Evolutionary conservation across 2,329 filamentous ascomycete genomes (phyloP).

Genomic region (Botrytis sinoallii): DNA sequence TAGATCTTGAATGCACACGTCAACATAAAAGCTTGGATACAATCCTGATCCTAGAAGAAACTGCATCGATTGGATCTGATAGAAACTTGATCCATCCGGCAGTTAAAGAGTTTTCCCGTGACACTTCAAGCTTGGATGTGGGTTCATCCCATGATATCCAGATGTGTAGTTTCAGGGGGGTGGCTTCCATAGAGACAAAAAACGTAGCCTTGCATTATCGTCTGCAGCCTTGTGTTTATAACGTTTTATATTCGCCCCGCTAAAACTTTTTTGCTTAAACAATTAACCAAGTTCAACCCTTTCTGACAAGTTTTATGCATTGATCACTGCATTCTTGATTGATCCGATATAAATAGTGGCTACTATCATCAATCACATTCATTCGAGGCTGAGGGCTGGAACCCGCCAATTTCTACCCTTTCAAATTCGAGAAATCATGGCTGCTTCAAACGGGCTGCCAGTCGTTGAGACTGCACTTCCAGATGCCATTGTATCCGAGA

Average conservation of each 20-base stretch:
- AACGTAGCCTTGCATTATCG: neutral
- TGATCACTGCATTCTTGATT: neutral
- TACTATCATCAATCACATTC: conserved; percentile 16
- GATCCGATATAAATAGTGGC: conserved; percentile 26
- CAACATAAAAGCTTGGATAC: conserved; percentile 17
- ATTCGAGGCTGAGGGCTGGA: conserved; percentile 35
- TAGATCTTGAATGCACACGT: conserved; percentile 1
- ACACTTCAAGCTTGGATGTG: conserved; percentile 5
- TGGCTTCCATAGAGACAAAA: neutral
- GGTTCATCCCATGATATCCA: neutral
- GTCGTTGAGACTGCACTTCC: conserved; percentile 18
- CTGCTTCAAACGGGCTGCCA: conserved; percentile 22
- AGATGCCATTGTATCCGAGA: neutral
- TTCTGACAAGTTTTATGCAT: neutral
- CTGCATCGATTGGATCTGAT: neutral
- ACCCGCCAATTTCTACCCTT: conserved; percentile 27
- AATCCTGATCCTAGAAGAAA: conserved; percentile 11
- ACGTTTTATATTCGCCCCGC: neutral
- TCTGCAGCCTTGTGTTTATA: neutral
- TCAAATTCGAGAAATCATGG: conserved; percentile 25
- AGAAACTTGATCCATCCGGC: neutral
- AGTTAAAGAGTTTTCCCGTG: neutral
- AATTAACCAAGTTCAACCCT: neutral
- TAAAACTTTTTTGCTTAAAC: conserved; percentile 7
- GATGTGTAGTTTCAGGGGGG: neutral